Percentiles rank a stretch among this genome's conserved stretches.
These are phyloP conservation scores for Cutaneotrichosporon cyanovorans DNA, from an alignment of 1,284 basidiomycete genomes.

Conservation along the genomic window DNA sequence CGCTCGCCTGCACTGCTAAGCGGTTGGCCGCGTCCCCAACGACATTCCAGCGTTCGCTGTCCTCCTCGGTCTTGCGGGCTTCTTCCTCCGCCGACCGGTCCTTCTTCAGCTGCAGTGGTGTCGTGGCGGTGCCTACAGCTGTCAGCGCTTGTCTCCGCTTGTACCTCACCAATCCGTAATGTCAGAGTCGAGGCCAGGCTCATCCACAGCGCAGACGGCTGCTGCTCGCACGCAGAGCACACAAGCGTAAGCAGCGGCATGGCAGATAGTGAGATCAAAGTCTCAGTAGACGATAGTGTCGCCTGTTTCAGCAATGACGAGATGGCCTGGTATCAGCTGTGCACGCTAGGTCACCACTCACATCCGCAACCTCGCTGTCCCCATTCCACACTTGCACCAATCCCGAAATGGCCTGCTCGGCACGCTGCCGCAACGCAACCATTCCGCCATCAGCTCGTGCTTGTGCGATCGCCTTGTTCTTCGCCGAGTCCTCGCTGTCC, in stretches of 20 bases:
- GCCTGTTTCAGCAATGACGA: conserved; percentile 38
- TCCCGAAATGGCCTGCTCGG: conserved; percentile 56
- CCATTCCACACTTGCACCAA: conserved; percentile 65
- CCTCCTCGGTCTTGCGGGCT: conserved; percentile 20
- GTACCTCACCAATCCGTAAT: conserved; percentile 52
- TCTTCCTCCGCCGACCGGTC: conserved; percentile 24
- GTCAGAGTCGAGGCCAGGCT: conserved; percentile 68
- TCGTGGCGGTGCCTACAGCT: conserved; percentile 55
- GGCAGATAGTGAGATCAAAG: conserved; percentile 67
- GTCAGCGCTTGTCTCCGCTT: no score
- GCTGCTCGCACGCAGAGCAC: conserved; percentile 62
- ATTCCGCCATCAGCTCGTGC: conserved; percentile 62
- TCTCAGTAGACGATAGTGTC: conserved; percentile 45
- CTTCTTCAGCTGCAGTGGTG: conserved; percentile 30
- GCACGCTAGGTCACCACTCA: conserved; percentile 36
- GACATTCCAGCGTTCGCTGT: conserved; percentile 29
- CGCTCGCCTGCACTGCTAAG: conserved; percentile 58
- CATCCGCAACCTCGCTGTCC: conserved; percentile 67
- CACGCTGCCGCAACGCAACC: conserved; percentile 56
- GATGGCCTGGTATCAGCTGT: conserved; percentile 47
- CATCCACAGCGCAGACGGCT: conserved; percentile 74
- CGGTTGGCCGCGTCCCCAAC: conserved; percentile 51
- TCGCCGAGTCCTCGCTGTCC: conserved; percentile 47
- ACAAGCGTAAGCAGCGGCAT: conserved; percentile 70
- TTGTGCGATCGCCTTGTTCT: conserved; percentile 46